Evolutionary conservation across 441 rosid genomes (phyloP), one percentile per base, ranked within the genome.

Genomic region (Pelargonium cotyledonis): DNA sequence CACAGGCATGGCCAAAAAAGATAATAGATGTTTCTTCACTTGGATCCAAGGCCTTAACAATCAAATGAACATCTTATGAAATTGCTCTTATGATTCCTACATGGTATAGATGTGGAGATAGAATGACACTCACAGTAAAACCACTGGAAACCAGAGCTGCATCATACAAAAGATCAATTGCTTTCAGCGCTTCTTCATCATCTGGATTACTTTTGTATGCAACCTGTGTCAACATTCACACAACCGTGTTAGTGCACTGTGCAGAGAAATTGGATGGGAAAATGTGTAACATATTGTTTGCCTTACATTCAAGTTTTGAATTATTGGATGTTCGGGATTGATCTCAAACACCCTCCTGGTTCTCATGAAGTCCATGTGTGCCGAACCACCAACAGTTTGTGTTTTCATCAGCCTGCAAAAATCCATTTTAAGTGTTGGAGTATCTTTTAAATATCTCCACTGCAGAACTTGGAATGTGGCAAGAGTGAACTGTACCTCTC

Each of bases 61-160:
- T 35, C 40, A 5, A 35, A 35, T 35, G 40, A 35, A 35, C 40
- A 35, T 35, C 40, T 35, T 35, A 35, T 35, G 7, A 35, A 35
- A 35, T 35, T 5, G 40, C 40, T 35, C 6, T 35, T 2, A 46
- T 46, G 14, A 46, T 46, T 46, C 14, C 53, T 51, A 51, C 14
- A 6, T 7, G 40, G 40, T 35, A 51, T 51, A 12, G 23, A 31
- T 41, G 62, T 26, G 41, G 60, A 19, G 40, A n/a, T 0, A 21
- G 38, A 0, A 29, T 55, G 23, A 21, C 46, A 16, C 96, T 84
- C 80, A 94, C 97, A 57, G 97, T 73, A 79, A 90, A 95, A 78
- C 99, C 99, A 81, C 99, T 95, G 49, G 99, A 88, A 68, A 90
- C 86, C 76, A 88, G 78, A 67, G 99, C 96, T 6, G 99, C 90